These are phyloP conservation scores for Fusarium phyllophilum DNA, from an alignment of 2,329 filamentous ascomycete genomes.

Conservation along the genomic window DNA sequence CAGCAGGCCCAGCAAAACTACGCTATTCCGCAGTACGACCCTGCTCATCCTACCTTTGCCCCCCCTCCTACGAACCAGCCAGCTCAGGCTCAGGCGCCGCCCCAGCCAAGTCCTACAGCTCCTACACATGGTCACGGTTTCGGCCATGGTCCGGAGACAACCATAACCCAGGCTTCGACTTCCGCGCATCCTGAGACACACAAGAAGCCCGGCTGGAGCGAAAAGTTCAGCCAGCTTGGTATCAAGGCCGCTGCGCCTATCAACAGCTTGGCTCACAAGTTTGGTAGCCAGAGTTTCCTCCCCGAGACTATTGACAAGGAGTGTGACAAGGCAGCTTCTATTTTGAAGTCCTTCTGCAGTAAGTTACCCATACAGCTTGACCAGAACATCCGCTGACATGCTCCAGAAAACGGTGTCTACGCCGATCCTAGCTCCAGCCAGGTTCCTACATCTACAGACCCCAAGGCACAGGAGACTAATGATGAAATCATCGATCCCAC, in stretches of 20 bases:
- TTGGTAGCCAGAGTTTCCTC: constrained; percentile 87
- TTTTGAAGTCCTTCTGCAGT: constrained; percentile 88
- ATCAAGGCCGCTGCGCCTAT: constrained; percentile 73
- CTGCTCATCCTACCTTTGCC: constrained; percentile 46
- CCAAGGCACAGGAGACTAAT: constrained; percentile 44
- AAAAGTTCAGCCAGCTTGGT: constrained; percentile 47
- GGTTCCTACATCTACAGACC: constrained; percentile 46
- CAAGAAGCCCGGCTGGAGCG: constrained; percentile 46
- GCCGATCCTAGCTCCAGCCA: constrained; percentile 49
- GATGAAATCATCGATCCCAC: constrained; percentile 47
- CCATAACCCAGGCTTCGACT: constrained; percentile 3
- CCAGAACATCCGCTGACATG: not conserved
- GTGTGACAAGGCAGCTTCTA: constrained; percentile 88
- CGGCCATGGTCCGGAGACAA: not conserved
- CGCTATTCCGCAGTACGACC: constrained; percentile 46
- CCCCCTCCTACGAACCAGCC: constrained; percentile 39
- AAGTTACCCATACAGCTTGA: constrained; percentile 46
- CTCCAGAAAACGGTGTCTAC: constrained; percentile 63
- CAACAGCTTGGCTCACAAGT: constrained; percentile 82
- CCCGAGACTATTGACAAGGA: constrained; percentile 88
- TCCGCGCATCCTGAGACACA: constrained; percentile 25
- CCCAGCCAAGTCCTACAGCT: not conserved
- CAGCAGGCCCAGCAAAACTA: constrained; percentile 38
- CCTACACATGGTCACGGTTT: not conserved
- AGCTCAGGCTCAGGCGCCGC: not conserved